Evolutionary conservation across 2,329 filamentous ascomycete species (phyloP), one percentile per base, ranked within the genome.

Genomic region (Stylonectria norvegica): DNA sequence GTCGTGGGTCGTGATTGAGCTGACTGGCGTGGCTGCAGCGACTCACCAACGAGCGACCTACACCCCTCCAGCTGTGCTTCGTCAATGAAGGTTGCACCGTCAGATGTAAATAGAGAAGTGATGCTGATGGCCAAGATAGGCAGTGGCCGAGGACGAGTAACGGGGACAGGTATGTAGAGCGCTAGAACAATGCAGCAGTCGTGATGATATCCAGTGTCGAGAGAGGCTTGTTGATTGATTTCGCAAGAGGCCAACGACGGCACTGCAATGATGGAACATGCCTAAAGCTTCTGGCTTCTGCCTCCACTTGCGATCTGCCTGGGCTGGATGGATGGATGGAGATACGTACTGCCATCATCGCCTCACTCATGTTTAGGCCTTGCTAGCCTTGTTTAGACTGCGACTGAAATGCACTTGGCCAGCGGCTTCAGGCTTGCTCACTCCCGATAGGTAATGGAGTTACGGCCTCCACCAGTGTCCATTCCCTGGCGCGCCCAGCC

Each of bases 71-170:
- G 49, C 45, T 17, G 39, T 40, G 30, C 32, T 47, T 43, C 49
- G 49, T 53, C 41, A 40, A 32, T 34, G 30, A 43, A 51, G 53
- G 50, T 56, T 45, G 49, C 49, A 55, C 38, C 48, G 49, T 55
- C 43, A 56, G 49, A 53, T 43, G 36, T 47, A n/a, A 14, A 29
- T 8, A 25, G 22, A 25, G 12, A 25, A n/a, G 22, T 25, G 12
- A 25, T 12, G 12, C 7, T 25, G 12, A 25, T 12, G 7, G 22
- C 7, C 22, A 25, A 25, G 22, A 12, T 7, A 25, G 7, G 7
- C 7, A 25, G 22, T 7, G 22, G 22, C 7, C 22, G 22, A 12
- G 22, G 7, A 25, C 7, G 7, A 25, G 12, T 25, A 25, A 25
- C 7, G 22, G 12, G 22, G 22, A 25, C n/a, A n/a, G n/a, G n/a